These are phyloP conservation scores for Penicillium sp. DNA, from an alignment of 2,329 filamentous ascomycete genomes.

Conservation along the genomic window DNA sequence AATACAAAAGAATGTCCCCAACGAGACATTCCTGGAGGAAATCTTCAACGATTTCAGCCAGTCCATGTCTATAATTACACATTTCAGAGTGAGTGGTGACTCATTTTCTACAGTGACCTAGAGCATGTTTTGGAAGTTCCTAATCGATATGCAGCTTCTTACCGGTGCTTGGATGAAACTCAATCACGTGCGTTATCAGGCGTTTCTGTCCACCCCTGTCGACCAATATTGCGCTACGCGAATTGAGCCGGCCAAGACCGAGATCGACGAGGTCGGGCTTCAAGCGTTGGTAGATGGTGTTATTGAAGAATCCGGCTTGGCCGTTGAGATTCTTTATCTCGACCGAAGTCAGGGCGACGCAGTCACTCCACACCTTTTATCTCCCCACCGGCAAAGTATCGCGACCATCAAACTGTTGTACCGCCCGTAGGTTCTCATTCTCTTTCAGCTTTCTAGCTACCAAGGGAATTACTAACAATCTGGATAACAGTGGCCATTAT, in stretches of 20 bases:
- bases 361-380: conserved; percentile 54
- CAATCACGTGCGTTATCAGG: conserved; percentile 64
- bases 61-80: conserved; percentile 78
- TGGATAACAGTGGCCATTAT: conserved; percentile 67
- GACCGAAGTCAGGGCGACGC: conserved; percentile 76
- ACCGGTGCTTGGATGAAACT: conserved; percentile 81
- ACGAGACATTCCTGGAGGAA: conserved; percentile 55
- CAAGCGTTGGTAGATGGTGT: conserved; percentile 72
- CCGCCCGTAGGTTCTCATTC: conserved; percentile 52
- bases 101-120: not conserved
- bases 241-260: conserved; percentile 71
- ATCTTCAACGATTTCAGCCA: conserved; percentile 69
- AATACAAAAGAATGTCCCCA: conserved; percentile 55
- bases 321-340: conserved; percentile 84
- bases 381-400: conserved; percentile 38
- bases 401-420: conserved; percentile 67
- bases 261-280: conserved; percentile 89
- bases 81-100: conserved; percentile 58
- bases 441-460: not conserved
- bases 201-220: conserved; percentile 65
- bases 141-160: conserved; percentile 56
- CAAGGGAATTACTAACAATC: not conserved
- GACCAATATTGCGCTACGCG: conserved; percentile 65
- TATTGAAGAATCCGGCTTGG: conserved; percentile 72
- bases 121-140: conserved; percentile 2